phyloP scores from a whole-genome alignment of 441 rosid genomes.

The Geranium incanum region DNA sequence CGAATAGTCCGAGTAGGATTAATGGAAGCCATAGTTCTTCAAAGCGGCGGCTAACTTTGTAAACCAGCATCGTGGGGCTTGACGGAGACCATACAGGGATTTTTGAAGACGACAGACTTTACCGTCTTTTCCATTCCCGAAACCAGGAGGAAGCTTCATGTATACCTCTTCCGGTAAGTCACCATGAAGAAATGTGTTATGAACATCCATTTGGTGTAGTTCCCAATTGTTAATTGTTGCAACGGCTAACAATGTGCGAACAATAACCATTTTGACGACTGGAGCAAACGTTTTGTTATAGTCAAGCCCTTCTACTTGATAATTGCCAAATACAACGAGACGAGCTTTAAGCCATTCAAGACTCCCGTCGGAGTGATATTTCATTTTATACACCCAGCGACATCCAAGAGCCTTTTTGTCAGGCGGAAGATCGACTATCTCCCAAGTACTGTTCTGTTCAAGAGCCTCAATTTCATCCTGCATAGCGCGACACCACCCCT shows the following conservation, averaged over 20 bases:
- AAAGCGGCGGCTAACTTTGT: neutral
- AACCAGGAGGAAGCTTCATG: constrained; percentile 9
- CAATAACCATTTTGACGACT: no score
- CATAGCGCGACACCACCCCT: neutral
- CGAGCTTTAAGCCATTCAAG: constrained; percentile 8
- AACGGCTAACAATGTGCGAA: neutral
- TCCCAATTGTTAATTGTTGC: no score
- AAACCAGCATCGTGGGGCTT: constrained; percentile 13
- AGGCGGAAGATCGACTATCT: neutral
- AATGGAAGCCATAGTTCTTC: neutral
- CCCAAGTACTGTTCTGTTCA: constrained; percentile 11
- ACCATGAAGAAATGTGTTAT: neutral
- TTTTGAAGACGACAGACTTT: neutral
- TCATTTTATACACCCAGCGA: neutral
- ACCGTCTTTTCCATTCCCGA: neutral
- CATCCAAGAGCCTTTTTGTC: neutral
- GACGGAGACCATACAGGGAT: constrained; percentile 2
- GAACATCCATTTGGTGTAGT: no score
- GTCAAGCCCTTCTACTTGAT: constrained; percentile 1
- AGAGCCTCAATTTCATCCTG: neutral
- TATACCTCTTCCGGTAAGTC: constrained; percentile 11
- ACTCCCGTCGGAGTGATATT: neutral
- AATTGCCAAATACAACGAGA: constrained; percentile 1
- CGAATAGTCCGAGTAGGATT: constrained; percentile 11
- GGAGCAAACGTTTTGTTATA: constrained; percentile 15